Evolutionary conservation across 2,329 filamentous ascomycete genomes (phyloP), one percentile per base, ranked within the genome.

Genomic region (Hypoxylon sp.): DNA sequence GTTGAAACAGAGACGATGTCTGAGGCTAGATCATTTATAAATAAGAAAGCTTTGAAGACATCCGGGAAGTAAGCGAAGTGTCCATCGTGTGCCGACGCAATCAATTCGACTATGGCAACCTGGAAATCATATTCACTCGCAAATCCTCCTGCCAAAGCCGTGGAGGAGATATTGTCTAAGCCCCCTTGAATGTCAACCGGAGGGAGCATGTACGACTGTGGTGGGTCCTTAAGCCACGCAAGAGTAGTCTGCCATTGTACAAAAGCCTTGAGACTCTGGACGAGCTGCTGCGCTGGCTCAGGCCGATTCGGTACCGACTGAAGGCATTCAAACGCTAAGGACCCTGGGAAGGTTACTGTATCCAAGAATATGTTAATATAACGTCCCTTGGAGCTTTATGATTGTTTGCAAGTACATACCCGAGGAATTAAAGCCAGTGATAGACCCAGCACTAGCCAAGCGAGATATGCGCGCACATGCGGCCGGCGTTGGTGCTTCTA

Each of bases 61-160:
- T 88, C 86, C 2, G 87, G 86, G 13, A 83, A 78, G 73, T 85
- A 89, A 1, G 81, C 79, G 55, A 91, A 89, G 73, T 93, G 91
- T 0, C 89, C 88, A 74, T 93, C 90, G 71, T 92, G 88, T 3
- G 87, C 86, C 1, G 81, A 81, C 24, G 83, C 82, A 37, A 89
- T 81, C 6, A 87, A 78, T 37, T 82, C 78, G 63, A 86, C 85
- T 2, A 92, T 80, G 29, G 86, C 86, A 6, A 80, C 68, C 71
- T 88, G 84, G 70, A 88, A 87, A 6, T 85, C 83, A 73, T 85
- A 87, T 72, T 90, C 86, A 74, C 82, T 86, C 3, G 78, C 74
- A 71, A 85, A 89, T 2, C 77, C 76, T 17, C 81, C 80, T 2
- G 74, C 76, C 22, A 75, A 68, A 3, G 83, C 81, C 14, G 83